Base-by-base conservation (phyloP, 495 filamentous ascomycete genomes). In the Penicillium cataractarum region DNA sequence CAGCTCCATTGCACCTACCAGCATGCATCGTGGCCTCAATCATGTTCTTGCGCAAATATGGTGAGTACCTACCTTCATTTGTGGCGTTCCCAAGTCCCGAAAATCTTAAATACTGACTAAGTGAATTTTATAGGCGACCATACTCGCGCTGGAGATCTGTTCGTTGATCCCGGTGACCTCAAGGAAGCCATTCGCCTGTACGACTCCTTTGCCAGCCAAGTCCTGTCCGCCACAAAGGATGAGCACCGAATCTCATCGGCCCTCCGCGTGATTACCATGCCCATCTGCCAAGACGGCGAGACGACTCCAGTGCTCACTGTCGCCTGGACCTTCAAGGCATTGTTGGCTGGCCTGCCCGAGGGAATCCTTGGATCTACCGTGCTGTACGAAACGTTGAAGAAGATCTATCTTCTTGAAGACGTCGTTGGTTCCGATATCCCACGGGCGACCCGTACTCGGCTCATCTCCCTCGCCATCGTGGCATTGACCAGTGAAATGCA, bases 21-120 rank as follows among this genome's bases (percentile, higher is more conserved):
- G 89, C 89, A 6, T 92, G 90, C 66, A 85, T 94, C 57, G 89
- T 90, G 37, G 90, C 89, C 13, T 87, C 87, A 8, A 84, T 85
- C 39, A 82, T 84, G 51, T 89, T 87, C 73, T 76, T 95, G 35
- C 77, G 85, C 10, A 82, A 83, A 65, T 80, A 90, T 76, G 87
- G 91, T 92, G 73, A 68, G 85, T 65, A 57, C 12, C 9, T 10
- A 10, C 9, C 13, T 35, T 12, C 2, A 31, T 31, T 31, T 35
- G 6, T n/a, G n/a, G n/a, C n/a, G n/a, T n/a, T n/a, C n/a, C n/a
- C n/a, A n/a, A n/a, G n/a, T n/a, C n/a, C n/a, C n/a, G n/a, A n/a
- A n/a, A n/a, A n/a, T n/a, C n/a, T 31, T 49, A 31, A 3, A 31
- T 31, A 62, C 61, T 62, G 35, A 64, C 24, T 53, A 7, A 39